Conservation (phyloP, 2,329 filamentous ascomycete species). For the Botrytis deweyae region DNA sequence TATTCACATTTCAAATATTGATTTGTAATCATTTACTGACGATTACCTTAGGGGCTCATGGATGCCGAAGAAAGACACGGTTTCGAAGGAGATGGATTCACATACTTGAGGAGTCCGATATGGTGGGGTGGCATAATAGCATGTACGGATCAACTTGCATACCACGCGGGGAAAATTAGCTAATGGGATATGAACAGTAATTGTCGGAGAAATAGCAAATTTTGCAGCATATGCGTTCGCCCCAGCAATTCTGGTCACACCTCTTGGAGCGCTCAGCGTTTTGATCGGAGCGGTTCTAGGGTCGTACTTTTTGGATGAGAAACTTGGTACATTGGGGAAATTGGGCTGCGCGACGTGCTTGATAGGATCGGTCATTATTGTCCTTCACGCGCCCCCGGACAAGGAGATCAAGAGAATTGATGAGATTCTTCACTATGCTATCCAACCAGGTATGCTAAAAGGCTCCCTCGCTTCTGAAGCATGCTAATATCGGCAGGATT, state of each 20-base stretch:
- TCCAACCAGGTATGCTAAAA: conserved; percentile 72
- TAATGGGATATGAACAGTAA: conserved; percentile 58
- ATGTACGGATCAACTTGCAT: conserved; percentile 56
- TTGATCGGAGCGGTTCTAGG: conserved; percentile 92
- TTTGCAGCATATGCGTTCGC: conserved; percentile 98
- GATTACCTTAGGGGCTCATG: conserved; percentile 68
- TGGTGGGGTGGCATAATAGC: conserved; percentile 97
- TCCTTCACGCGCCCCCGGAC: conserved; percentile 93
- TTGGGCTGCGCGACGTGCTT: conserved; percentile 95
- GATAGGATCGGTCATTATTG: conserved; percentile 94
- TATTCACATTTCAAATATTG: not conserved
- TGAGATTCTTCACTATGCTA: conserved; percentile 84
- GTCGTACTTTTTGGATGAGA: conserved; percentile 89
- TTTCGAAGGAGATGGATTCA: conserved; percentile 94
- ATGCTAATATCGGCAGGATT: conserved; percentile 57
- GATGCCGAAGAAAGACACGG: conserved; percentile 89
- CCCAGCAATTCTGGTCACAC: conserved; percentile 96
- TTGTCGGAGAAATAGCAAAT: conserved; percentile 90
- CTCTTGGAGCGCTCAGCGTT: conserved; percentile 88
- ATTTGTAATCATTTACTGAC: conserved; percentile 1
- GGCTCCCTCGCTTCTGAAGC: not conserved
- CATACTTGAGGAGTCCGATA: conserved; percentile 89
- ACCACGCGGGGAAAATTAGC: conserved; percentile 27
- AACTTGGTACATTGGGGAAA: conserved; percentile 86
- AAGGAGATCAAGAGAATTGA: conserved; percentile 89